Conservation (phyloP, 2,329 filamentous ascomycete genomes). For the Paraphoma sp. region DNA sequence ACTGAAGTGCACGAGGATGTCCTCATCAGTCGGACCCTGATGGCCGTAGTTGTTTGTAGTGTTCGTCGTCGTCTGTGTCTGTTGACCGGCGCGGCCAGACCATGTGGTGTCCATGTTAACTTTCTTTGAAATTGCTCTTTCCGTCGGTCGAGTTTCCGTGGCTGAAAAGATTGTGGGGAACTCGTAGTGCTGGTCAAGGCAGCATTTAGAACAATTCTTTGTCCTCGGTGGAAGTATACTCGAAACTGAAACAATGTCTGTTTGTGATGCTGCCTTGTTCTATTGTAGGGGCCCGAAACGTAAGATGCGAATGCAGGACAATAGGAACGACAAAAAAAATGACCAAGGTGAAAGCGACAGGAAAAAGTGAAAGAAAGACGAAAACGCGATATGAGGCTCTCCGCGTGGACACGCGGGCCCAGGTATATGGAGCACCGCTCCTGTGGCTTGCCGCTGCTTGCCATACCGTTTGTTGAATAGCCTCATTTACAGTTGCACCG, state of each 20-base stretch:
- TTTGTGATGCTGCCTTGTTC: conserved; percentile 33
- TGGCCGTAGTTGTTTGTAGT: conserved; percentile 15
- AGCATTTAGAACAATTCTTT: conserved; percentile 31
- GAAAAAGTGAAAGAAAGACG: conserved; percentile 14
- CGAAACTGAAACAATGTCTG: conserved; percentile 34
- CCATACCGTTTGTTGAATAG: conserved; percentile 38
- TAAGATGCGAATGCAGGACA: conserved; percentile 22
- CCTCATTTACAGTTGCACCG: conserved; percentile 21
- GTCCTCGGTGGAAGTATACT: conserved; percentile 17
- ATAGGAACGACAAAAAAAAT: conserved; percentile 16
- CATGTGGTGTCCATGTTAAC: conserved; percentile 26
- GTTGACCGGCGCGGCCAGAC: conserved; percentile 16
- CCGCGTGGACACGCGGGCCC: conserved; percentile 34
- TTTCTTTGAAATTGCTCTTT: conserved; percentile 5
- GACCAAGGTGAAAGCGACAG: conserved; percentile 9
- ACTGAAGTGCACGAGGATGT: conserved; percentile 35
- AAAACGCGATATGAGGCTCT: conserved; percentile 21
- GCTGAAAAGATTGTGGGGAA: conserved; percentile 10
- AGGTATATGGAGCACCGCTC: conserved; percentile 25
- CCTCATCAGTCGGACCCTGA: conserved; percentile 23
- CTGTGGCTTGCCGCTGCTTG: conserved; percentile 28
- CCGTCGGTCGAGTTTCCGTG: conserved; percentile 6
- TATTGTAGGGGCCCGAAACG: conserved; percentile 26
- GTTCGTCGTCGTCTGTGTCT: conserved; percentile 14
- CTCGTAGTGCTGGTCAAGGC: conserved; percentile 2